Base-by-base conservation (phyloP, 2,329 filamentous ascomycete genomes). In the Arthroderma sp. region DNA sequence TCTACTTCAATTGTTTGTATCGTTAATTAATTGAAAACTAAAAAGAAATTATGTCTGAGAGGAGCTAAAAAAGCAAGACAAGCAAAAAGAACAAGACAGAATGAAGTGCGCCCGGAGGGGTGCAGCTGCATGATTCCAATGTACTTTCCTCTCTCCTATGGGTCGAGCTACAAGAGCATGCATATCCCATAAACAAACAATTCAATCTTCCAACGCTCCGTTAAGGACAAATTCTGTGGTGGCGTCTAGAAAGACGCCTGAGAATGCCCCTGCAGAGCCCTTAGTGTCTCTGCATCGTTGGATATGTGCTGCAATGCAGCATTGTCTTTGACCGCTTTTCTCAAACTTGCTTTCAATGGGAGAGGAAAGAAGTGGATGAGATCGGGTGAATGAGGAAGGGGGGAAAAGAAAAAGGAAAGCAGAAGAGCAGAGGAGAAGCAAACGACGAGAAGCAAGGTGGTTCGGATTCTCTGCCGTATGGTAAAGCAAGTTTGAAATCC, bases 221-320 rank as follows among this genome's bases (percentile, higher is more conserved):
- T 47, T 47, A 44, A 44, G 45, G 40, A 44, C 37, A 7, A 33
- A 39, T 47, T 38, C 42, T 27, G 43, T 31, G 27, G 10, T 40
- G 37, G 30, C 7, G 11, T 9, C 10, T 28, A 44, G 36, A 4
- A 11, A 44, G 11, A 34, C 22, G 32, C 36, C 29, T 38, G 4
- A 39, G 44, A 46, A 39, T 39, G 31, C n/a, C 45, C 41, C 42
- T 47, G 42, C 45, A 44, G 41, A 47, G 40, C 31, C 41, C 40
- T 39, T 38, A 43, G 38, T 36, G 36, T 40, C 38, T 41, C 45
- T 44, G 45, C 45, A 47, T 34, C 45, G 37, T 41, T 47, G 45
- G 41, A 22, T 22, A 22, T 22, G 15, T 22, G 15, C 15, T 22
- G 15, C 15, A 22, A 22, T 22, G 15, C 15, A 22, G 15, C 15